phyloP scores from a whole-genome alignment of 1,284 basidiomycete genomes.

The Trametes polyzona region DNA sequence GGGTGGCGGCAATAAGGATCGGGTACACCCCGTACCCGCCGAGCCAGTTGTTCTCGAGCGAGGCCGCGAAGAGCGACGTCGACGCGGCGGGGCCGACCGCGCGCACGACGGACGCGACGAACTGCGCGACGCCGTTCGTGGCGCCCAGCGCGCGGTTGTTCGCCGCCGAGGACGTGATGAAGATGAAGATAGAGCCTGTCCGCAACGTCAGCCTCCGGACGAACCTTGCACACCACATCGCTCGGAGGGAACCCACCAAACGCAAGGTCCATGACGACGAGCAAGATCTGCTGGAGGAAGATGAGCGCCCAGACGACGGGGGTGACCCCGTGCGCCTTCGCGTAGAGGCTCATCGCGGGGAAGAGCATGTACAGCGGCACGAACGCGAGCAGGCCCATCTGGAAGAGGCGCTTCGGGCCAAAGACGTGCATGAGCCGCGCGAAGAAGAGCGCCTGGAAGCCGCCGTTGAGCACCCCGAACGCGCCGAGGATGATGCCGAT shows the following conservation, averaged over 20 bases:
- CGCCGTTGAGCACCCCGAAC: conserved; percentile 63
- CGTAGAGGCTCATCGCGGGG: conserved; percentile 55
- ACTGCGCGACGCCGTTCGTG: conserved; percentile 64
- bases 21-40: conserved; percentile 39
- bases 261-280: conserved; percentile 37
- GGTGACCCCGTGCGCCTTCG: conserved; percentile 30
- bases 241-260: conserved; percentile 35
- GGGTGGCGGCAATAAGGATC: conserved; percentile 30
- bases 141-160: conserved; percentile 71
- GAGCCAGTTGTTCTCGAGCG: conserved; percentile 50
- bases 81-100: conserved; percentile 74
- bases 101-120: conserved; percentile 50
- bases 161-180: conserved; percentile 60
- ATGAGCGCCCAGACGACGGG: conserved; percentile 37
- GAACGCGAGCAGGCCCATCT: conserved; percentile 50
- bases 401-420: conserved; percentile 62
- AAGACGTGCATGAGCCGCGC: conserved; percentile 52
- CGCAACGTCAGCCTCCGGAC: neutral
- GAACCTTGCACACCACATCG: neutral
- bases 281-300: conserved; percentile 34
- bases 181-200: conserved; percentile 44
- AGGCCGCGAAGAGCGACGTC: conserved; percentile 71
- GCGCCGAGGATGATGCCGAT: conserved; percentile 65
- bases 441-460: conserved; percentile 64
- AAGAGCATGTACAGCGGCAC: conserved; percentile 59